Evolutionary conservation across 768 basidiomycete genomes (phyloP), one percentile per base, ranked within the genome.

Genomic region (Symmetrospora coprosmae): DNA sequence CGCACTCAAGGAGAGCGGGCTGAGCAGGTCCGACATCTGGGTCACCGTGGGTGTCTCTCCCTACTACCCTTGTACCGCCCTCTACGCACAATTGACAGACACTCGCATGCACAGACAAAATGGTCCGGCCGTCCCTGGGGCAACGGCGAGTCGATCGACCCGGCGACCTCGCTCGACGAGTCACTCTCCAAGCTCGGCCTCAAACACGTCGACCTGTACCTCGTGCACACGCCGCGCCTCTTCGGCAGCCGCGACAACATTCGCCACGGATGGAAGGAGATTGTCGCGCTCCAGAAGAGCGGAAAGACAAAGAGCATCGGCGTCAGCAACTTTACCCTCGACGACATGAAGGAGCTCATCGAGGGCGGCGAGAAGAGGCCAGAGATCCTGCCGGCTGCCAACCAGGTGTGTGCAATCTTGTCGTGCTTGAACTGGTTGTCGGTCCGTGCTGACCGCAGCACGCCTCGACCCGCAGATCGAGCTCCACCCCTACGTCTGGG

Each of bases 241-340:
- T 38, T 63, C 41, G 23, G 30, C 17, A 50, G 60, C 17, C 25
- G 27, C 7, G 43, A 46, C 8, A 19, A 19, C 9, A 50, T 50
- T 19, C 25, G 33, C n/a, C 33, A 37, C 21, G 39, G 41, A 7
- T 85, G 84, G 84, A 71, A 75, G 56, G 84, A 80, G 0, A 76
- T 81, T 45, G 85, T 87, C 67, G 79, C 84, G 71, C 73, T 85
- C 72, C 83, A 86, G 3, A 80, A 80, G 65, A 82, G 81, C 66
- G 87, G 87, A 19, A 83, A 86, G 69, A 73, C 84, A 40, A 78
- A 78, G 69, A 84, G 86, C 66, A 87, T 88, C 53, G 87, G 87
- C 40, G 75, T 88, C 39, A 17, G 16, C 13, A 59, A 65, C 41
- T 49, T 60, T n/a, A 47, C 28, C 14, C 41, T 49, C 5, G 46